A percentile compares a stretch with the other conserved stretches of the same genome.
Evolutionary conservation across 2,329 filamentous ascomycete genomes (phyloP).

Genomic region (Trichoderma breve): DNA sequence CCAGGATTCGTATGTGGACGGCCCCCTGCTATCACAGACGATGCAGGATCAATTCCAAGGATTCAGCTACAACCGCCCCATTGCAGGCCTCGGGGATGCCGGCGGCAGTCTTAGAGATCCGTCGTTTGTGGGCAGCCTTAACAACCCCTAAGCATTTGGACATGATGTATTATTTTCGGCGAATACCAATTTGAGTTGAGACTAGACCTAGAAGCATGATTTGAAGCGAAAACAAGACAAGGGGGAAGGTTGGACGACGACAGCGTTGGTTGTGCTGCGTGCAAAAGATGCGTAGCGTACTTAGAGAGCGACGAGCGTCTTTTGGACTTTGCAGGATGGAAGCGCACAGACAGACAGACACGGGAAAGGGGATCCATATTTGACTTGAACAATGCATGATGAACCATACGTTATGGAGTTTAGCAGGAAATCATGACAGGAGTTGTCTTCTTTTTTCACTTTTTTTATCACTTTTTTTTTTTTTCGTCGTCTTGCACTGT

Average conservation of each 20-base stretch:
- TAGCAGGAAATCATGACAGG: slow-evolving; percentile 19
- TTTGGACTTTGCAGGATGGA: background rate
- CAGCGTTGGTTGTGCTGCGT: background rate
- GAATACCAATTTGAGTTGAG: slow-evolving; percentile 18
- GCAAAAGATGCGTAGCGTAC: background rate
- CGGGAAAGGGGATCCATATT: background rate
- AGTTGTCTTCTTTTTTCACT: slow-evolving; percentile 2
- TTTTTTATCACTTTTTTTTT: background rate
- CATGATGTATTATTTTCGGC: background rate
- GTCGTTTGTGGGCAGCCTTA: slow-evolving; percentile 62
- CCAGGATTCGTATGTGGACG: slow-evolving; percentile 90
- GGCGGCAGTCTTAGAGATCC: slow-evolving; percentile 93
- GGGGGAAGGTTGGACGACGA: background rate
- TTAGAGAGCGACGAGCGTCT: background rate
- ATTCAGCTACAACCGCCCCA: slow-evolving; percentile 96
- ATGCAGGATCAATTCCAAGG: slow-evolving; percentile 95
- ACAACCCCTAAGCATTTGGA: slow-evolving; percentile 32
- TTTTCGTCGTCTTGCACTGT: background rate
- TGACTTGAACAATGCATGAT: slow-evolving; percentile 20
- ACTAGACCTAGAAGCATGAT: slow-evolving; percentile 17
- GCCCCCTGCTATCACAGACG: slow-evolving; percentile 85
- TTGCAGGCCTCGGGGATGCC: slow-evolving; percentile 87
- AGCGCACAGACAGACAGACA: background rate
- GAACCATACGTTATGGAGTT: slow-evolving; percentile 22
- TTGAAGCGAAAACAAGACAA: background rate